Conservation (phyloP, 2,329 filamentous ascomycete genomes). For the Fusarium sp. region DNA sequence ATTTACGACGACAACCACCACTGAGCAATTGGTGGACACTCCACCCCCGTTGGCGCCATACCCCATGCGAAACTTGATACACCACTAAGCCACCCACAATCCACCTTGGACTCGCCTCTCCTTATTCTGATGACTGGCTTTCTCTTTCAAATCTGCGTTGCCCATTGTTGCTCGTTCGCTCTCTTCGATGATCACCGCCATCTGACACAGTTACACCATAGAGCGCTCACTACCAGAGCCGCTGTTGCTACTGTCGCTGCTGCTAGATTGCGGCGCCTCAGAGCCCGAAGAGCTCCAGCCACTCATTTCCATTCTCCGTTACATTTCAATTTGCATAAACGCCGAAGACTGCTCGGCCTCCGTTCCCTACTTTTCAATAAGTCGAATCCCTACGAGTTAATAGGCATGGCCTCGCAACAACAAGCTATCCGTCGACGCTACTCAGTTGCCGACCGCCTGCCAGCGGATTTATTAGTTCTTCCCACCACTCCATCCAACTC, state of each 20-base stretch:
- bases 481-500: constrained; percentile 34
- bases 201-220: constrained; percentile 50
- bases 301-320: constrained; percentile 37
- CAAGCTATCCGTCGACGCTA: constrained; percentile 52
- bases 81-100: constrained; percentile 28
- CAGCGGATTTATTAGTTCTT: constrained; percentile 39
- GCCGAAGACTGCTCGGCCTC: constrained; percentile 45
- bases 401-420: constrained; percentile 46
- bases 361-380: constrained; percentile 42
- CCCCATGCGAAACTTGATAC: constrained; percentile 40
- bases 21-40: constrained; percentile 22
- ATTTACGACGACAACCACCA: constrained; percentile 29
- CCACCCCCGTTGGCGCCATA: constrained; percentile 36
- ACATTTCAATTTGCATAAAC: constrained; percentile 42
- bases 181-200: constrained; percentile 56
- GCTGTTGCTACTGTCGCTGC: constrained; percentile 50
- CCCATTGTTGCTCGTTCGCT: constrained; percentile 55
- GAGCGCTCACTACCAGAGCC: constrained; percentile 55
- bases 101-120: constrained; percentile 35
- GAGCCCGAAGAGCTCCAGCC: constrained; percentile 48
- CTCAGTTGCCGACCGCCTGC: constrained; percentile 49
- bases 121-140: constrained; percentile 56
- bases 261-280: constrained; percentile 51
- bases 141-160: constrained; percentile 57
- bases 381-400: constrained; percentile 35